A percentile compares a stretch with the other conserved stretches of the same genome.
Evolutionary conservation across 768 basidiomycete genomes (phyloP).

Genomic region (Amanita rimosa): DNA sequence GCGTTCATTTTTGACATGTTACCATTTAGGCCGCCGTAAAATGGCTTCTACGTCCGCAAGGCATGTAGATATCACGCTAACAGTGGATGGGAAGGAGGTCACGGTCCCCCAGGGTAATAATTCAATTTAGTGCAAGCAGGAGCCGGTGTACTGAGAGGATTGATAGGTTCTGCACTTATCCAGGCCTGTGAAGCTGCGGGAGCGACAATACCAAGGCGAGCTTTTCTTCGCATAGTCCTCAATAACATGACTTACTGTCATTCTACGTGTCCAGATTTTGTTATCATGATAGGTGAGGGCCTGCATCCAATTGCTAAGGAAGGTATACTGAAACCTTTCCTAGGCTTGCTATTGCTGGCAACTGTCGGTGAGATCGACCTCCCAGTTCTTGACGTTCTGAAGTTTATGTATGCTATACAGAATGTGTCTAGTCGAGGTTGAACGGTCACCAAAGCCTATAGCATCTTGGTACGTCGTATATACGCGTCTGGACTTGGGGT

Average conservation of each 20-base stretch:
- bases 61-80: constrained; percentile 79
- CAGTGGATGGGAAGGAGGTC: constrained; percentile 95
- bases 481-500: background rate
- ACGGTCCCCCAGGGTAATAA: constrained; percentile 86
- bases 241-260: constrained; percentile 10
- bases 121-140: background rate
- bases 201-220: constrained; percentile 64
- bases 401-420: constrained; percentile 23
- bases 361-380: constrained; percentile 67
- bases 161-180: constrained; percentile 81
- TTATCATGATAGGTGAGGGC: constrained; percentile 69
- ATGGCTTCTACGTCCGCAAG: constrained; percentile 57
- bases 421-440: constrained; percentile 99
- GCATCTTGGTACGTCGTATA: constrained; percentile 66
- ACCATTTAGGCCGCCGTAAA: constrained; percentile 37
- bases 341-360: constrained; percentile 92
- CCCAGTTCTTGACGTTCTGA: constrained; percentile 3
- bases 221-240: constrained; percentile 5
- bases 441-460: constrained; percentile 88
- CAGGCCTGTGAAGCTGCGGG: constrained; percentile 93
- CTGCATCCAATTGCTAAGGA: background rate
- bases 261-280: constrained; percentile 44
- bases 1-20: too few relatives aligned
- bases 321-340: constrained; percentile 1
- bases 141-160: constrained; percentile 5